Conservation (phyloP, 805 yeast species). For the Jamesozyma piceae region DNA sequence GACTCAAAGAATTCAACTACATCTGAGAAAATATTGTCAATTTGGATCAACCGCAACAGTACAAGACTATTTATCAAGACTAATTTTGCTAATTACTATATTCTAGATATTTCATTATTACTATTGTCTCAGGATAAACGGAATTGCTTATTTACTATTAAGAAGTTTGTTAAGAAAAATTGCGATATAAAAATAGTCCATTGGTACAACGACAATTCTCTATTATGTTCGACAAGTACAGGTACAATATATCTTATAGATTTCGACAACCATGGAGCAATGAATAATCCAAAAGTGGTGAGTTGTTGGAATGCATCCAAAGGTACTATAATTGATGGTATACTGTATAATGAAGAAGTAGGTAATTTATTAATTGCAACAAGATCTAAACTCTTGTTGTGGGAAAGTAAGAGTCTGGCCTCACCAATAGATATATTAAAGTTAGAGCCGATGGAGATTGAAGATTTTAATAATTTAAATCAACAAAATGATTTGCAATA, state of each 20-base stretch:
- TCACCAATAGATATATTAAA: conserved; percentile 12
- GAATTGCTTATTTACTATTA: conserved; percentile 5
- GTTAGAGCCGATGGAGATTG: conserved; percentile 30
- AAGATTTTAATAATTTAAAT: conserved; percentile 32
- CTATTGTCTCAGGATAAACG: neutral
- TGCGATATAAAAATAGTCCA: conserved; percentile 17
- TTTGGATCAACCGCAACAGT: conserved; percentile 22
- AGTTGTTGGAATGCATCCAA: conserved; percentile 1
- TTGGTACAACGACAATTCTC: conserved; percentile 13
- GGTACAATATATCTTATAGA: conserved; percentile 18
- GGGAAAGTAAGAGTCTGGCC: conserved; percentile 7
- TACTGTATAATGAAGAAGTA: conserved; percentile 7
- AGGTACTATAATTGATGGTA: conserved; percentile 20
- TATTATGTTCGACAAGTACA: conserved; percentile 19
- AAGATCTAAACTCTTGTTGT: conserved; percentile 16
- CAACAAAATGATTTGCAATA: neutral
- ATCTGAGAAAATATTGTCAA: conserved; percentile 16
- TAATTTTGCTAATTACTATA: conserved; percentile 24
- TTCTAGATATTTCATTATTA: conserved; percentile 9
- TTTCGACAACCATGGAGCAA: conserved; percentile 1
- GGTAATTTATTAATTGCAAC: conserved; percentile 16
- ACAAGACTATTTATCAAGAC: conserved; percentile 21
- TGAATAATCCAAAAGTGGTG: neutral
- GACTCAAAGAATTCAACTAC: conserved; percentile 7
- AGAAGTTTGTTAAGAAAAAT: conserved; percentile 17